phyloP scores from a whole-genome alignment of 768 basidiomycete genomes.

The Tulasnella calospora region DNA sequence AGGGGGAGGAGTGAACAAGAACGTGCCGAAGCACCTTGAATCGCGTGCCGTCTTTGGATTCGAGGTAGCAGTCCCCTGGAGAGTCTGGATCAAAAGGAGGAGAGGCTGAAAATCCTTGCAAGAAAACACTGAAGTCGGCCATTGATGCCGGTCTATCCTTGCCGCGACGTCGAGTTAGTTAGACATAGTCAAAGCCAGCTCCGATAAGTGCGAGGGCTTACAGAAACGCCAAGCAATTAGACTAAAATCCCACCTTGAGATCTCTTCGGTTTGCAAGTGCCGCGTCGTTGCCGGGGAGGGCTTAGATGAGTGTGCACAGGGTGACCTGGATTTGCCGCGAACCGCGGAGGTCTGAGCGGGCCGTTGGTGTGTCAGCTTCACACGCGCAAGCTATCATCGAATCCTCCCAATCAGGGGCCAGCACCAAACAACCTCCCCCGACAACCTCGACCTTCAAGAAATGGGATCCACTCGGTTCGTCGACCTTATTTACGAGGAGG shows the following conservation, averaged over 20 bases:
- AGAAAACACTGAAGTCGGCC: not conserved
- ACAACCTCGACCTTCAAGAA: not conserved
- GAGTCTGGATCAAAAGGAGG: not conserved
- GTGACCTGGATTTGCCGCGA: not conserved
- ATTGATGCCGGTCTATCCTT: not conserved
- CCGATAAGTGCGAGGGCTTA: not conserved
- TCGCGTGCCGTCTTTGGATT: not conserved
- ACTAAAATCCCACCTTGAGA: not conserved
- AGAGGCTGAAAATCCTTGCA: not conserved
- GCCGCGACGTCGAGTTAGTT: too few species aligned
- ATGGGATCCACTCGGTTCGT: slow-evolving; percentile 2
- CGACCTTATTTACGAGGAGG: not conserved
- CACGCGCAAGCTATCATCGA: not conserved
- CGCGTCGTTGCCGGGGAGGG: not conserved
- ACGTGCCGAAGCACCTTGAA: not conserved
- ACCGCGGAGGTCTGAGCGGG: not conserved
- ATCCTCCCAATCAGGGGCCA: not conserved
- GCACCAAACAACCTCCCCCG: not conserved
- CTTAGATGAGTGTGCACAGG: not conserved
- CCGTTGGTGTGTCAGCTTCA: not conserved
- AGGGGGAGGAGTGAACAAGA: not conserved
- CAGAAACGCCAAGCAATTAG: not conserved
- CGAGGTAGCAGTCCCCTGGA: not conserved
- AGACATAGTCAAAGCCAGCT: not conserved
- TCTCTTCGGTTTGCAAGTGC: not conserved